Conservation (phyloP, 2,329 filamentous ascomycete genomes). For the Lasiodiplodia theobromae region DNA sequence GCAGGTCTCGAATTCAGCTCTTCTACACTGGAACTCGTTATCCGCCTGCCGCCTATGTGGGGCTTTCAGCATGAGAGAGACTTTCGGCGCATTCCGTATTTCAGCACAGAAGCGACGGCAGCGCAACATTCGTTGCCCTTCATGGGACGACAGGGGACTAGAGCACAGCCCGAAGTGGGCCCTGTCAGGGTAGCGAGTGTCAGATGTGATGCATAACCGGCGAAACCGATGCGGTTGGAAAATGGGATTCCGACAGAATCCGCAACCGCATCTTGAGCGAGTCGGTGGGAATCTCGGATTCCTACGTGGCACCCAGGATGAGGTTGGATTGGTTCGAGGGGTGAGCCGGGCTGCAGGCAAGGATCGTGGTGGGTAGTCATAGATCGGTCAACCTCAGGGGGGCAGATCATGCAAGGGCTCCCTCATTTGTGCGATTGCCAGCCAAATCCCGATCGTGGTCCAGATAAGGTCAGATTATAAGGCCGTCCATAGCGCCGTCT, state of each 20-base stretch:
- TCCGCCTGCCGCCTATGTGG: background rate
- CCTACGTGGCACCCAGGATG: background rate
- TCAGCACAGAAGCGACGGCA: background rate
- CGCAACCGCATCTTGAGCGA: background rate
- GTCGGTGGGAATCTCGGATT: background rate
- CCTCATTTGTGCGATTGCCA: slow-evolving; percentile 1
- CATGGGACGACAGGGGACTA: too few relatives aligned
- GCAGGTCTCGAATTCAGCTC: background rate
- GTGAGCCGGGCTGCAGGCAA: background rate
- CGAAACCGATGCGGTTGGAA: background rate
- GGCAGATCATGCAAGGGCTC: background rate
- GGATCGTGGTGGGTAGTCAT: background rate
- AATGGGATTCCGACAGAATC: background rate
- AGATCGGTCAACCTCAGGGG: background rate
- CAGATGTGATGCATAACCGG: background rate
- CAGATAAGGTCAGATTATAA: slow-evolving; percentile 1
- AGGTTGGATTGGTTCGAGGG: background rate
- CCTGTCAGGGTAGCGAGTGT: background rate
- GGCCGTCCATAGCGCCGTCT: slow-evolving; percentile 3
- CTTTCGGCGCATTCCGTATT: background rate
- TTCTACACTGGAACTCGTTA: background rate
- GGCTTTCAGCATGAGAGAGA: background rate
- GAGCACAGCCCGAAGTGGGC: too few relatives aligned
- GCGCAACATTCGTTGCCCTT: background rate
- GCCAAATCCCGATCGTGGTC: slow-evolving; percentile 4